These are phyloP conservation scores for Aspergillus texensis DNA, from an alignment of 2,329 filamentous ascomycete species.

Conservation along the genomic window DNA sequence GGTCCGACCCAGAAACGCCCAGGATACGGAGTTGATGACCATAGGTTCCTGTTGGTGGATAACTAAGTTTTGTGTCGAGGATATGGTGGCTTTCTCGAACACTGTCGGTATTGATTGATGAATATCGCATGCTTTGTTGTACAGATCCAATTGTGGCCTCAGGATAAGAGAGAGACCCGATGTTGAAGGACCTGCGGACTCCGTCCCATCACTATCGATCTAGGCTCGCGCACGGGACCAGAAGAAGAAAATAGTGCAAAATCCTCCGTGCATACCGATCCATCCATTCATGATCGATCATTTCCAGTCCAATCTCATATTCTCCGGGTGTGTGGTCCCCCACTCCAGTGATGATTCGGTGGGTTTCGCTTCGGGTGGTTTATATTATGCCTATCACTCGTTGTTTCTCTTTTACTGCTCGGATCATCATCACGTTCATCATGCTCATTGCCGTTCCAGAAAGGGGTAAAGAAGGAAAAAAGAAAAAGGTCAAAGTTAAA, in stretches of 20 bases:
- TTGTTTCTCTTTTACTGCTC: background rate
- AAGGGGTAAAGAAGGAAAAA: background rate
- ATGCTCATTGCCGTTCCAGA: background rate
- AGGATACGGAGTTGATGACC: constrained; percentile 1
- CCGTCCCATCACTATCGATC: background rate
- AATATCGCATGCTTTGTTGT: background rate
- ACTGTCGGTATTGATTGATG: background rate
- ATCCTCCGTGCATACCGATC: constrained; percentile 20
- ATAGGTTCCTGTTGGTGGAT: constrained; percentile 3
- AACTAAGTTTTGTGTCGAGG: background rate
- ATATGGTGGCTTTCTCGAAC: background rate
- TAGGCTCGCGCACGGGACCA: constrained; percentile 21
- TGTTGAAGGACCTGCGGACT: background rate
- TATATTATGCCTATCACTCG: background rate
- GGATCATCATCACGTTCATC: background rate
- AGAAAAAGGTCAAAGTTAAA: constrained; percentile 1
- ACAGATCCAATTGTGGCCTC: background rate
- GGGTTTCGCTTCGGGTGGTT: constrained; percentile 6
- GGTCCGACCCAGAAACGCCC: constrained; percentile 40
- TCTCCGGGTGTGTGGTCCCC: constrained; percentile 8
- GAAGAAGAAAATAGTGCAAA: constrained; percentile 20
- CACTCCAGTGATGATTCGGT: constrained; percentile 9
- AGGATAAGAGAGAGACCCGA: background rate
- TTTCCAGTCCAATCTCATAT: constrained; percentile 18
- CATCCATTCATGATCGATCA: constrained; percentile 21